These are phyloP conservation scores for Yarrowia deformans DNA, from an alignment of 805 yeast species.

Conservation along the genomic window DNA sequence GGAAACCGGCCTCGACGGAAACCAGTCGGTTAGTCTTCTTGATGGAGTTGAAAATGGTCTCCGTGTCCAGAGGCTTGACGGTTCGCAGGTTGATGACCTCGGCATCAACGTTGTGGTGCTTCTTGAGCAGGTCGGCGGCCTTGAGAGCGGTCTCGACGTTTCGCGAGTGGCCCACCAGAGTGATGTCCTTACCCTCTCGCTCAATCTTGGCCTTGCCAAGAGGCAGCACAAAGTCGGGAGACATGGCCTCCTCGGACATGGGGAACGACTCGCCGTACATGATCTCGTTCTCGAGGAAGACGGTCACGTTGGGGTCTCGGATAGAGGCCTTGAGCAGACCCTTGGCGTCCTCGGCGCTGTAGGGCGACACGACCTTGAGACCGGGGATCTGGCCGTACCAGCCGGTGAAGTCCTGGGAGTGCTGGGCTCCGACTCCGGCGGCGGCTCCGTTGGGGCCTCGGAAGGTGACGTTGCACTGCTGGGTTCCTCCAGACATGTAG, in stretches of 20 bases:
- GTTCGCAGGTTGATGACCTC: constrained; percentile 96
- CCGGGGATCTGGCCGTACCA: constrained; percentile 99
- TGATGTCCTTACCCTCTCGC: constrained; percentile 87
- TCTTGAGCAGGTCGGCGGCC: constrained; percentile 87
- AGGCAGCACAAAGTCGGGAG: constrained; percentile 89
- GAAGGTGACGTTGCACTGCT: constrained; percentile 95
- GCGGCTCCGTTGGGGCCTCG: constrained; percentile 99
- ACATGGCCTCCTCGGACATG: constrained; percentile 84
- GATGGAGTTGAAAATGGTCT: constrained; percentile 82
- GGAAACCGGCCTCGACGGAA: constrained; percentile 97
- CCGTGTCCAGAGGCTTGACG: constrained; percentile 94
- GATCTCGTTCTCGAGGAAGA: constrained; percentile 94
- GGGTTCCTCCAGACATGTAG: constrained; percentile 99
- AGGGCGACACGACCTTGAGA: constrained; percentile 94
- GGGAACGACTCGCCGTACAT: constrained; percentile 91
- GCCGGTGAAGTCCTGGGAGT: constrained; percentile 95
- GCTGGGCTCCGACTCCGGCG: constrained; percentile 99
- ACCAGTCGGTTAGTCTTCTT: constrained; percentile 97
- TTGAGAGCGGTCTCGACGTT: constrained; percentile 83
- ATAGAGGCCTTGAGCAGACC: constrained; percentile 96
- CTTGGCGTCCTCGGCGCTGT: constrained; percentile 92
- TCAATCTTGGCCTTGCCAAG: constrained; percentile 96
- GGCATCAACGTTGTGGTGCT: constrained; percentile 84
- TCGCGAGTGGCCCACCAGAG: constrained; percentile 91
- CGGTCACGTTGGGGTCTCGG: constrained; percentile 98